phyloP scores from a whole-genome alignment of 164 flowering plant genomes.

The Malania oleifera region DNA sequence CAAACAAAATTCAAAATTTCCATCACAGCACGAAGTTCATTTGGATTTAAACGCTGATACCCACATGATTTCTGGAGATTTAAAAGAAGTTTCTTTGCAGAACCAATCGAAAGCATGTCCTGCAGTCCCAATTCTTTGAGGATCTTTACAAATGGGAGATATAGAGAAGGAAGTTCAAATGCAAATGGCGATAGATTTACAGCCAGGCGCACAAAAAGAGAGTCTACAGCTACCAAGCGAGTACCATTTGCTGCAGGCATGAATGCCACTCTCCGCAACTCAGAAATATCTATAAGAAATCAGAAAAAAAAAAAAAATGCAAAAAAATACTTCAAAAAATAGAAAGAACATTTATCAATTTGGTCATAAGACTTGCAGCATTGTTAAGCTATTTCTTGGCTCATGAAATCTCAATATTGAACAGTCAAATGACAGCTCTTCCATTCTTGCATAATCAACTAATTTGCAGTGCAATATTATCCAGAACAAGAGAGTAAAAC shows the following conservation, averaged over 20 bases:
- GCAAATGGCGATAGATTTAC: slow-evolving; percentile 94
- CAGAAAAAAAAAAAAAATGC: neutral
- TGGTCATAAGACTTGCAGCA: too few relatives aligned
- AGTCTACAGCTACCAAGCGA: slow-evolving; percentile 71
- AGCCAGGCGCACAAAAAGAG: slow-evolving; percentile 70
- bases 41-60: slow-evolving; percentile 88
- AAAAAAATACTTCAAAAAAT: neutral
- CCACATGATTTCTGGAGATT: slow-evolving; percentile 83
- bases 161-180: slow-evolving; percentile 80
- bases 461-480: too few relatives aligned
- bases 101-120: slow-evolving; percentile 56
- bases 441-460: too few relatives aligned
- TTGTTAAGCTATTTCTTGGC: too few relatives aligned
- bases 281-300: slow-evolving; percentile 45
- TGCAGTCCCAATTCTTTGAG: slow-evolving; percentile 88
- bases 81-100: slow-evolving; percentile 75
- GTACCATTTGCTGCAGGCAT: slow-evolving; percentile 96
- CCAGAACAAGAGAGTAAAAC: too few relatives aligned
- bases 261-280: slow-evolving; percentile 74
- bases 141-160: slow-evolving; percentile 81
- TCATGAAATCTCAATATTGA: too few relatives aligned
- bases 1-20: slow-evolving; percentile 69
- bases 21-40: slow-evolving; percentile 92
- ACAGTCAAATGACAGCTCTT: too few relatives aligned
- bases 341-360: too few relatives aligned